phyloP scores from a whole-genome alignment of 371 early-diverging fungal genomes.

The Rhizomucor pusillus region DNA sequence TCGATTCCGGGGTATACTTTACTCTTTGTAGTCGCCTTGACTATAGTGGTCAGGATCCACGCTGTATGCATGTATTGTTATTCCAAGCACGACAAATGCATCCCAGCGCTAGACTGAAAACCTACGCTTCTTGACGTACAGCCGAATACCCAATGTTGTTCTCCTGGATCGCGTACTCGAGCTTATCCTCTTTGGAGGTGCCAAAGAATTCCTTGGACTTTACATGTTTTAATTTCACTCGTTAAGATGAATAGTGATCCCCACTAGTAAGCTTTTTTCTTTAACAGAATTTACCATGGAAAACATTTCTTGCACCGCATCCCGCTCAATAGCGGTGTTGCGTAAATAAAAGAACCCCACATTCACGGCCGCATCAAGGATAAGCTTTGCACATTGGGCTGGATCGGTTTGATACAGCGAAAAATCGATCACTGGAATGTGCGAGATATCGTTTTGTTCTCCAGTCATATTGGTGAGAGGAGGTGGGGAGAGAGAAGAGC shows the following conservation, averaged over 20 bases:
- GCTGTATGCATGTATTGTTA: slow-evolving; percentile 10
- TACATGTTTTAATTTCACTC: not conserved
- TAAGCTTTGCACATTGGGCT: slow-evolving; percentile 30
- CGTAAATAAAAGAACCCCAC: slow-evolving; percentile 52
- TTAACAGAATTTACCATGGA: slow-evolving; percentile 16
- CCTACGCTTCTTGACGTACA: slow-evolving; percentile 26
- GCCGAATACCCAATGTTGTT: slow-evolving; percentile 28
- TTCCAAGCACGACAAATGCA: not conserved
- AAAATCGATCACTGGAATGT: slow-evolving; percentile 55
- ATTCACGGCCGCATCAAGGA: slow-evolving; percentile 35
- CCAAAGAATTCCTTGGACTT: slow-evolving; percentile 39
- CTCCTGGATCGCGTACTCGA: slow-evolving; percentile 11
- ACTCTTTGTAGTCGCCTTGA: slow-evolving; percentile 51
- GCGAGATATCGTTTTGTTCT: slow-evolving; percentile 2
- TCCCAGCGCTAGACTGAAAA: not conserved
- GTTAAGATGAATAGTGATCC: not conserved
- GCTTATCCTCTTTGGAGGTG: slow-evolving; percentile 24
- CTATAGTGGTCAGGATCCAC: slow-evolving; percentile 39
- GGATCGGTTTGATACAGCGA: slow-evolving; percentile 38
- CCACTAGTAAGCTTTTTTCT: slow-evolving; percentile 1
- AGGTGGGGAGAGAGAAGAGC: too few relatives aligned
- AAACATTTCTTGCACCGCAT: slow-evolving; percentile 40
- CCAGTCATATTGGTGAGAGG: too few relatives aligned
- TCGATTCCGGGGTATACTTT: slow-evolving; percentile 1
- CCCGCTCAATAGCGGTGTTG: slow-evolving; percentile 41